phyloP scores from a whole-genome alignment of 345 rosid species.

The Eucalyptus pumila region DNA sequence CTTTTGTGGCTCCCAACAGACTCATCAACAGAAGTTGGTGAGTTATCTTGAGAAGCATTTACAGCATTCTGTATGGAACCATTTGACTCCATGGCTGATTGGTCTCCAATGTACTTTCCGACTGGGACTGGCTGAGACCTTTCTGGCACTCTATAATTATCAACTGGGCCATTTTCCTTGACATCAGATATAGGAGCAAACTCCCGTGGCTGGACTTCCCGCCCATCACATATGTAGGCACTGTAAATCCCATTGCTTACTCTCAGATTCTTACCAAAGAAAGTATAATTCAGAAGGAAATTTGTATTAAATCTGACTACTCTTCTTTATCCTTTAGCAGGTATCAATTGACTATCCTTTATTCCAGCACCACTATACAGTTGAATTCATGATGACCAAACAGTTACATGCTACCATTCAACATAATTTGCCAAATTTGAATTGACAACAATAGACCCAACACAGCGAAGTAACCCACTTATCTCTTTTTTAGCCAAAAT shows the following conservation, averaged over 20 bases:
- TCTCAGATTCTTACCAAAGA: neutral
- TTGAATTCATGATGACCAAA: neutral
- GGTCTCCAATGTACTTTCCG: constrained; percentile 18
- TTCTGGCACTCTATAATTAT: constrained; percentile 24
- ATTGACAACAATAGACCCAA: neutral
- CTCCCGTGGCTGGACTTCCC: constrained; percentile 36
- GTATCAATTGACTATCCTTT: neutral
- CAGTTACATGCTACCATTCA: neutral
- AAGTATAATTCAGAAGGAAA: neutral
- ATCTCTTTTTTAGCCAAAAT: neutral
- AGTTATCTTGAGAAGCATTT: constrained; percentile 15
- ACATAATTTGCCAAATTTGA: neutral
- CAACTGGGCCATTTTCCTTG: constrained; percentile 36
- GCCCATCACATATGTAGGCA: constrained; percentile 30
- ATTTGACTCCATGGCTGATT: constrained; percentile 14
- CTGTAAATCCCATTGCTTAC: constrained; percentile 8
- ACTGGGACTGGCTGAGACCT: constrained; percentile 24
- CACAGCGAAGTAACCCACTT: neutral
- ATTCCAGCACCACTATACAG: neutral
- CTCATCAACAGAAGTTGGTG: constrained; percentile 33
- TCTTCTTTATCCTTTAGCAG: neutral
- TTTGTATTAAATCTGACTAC: neutral
- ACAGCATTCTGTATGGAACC: constrained; percentile 8
- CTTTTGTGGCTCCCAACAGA: constrained; percentile 40
- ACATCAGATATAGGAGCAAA: constrained; percentile 12